A percentile compares a stretch with the other conserved stretches of the same genome.
These are phyloP conservation scores for Corylus heterophylla DNA, from an alignment of 306 rosid genomes.

Conservation along the genomic window DNA sequence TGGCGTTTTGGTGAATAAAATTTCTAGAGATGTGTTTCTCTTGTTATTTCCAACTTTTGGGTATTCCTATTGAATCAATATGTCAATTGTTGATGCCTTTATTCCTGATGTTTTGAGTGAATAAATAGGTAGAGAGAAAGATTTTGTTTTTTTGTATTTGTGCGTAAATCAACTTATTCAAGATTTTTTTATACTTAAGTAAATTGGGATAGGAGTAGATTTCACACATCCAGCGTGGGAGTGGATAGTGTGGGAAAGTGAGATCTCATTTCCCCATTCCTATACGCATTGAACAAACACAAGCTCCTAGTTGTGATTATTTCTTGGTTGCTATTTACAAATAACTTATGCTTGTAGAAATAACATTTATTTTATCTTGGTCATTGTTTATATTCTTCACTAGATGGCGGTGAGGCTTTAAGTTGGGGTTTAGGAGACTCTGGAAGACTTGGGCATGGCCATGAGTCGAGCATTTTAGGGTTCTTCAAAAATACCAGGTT, in stretches of 20 bases:
- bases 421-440: slow-evolving; percentile 94
- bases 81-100: no score
- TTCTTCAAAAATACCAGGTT: slow-evolving; percentile 74
- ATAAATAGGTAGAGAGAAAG: no score
- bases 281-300: neutral
- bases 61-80: no score
- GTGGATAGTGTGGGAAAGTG: neutral
- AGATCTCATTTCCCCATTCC: neutral
- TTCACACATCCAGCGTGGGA: neutral
- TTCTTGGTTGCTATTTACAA: neutral
- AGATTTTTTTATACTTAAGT: no score
- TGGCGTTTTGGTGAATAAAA: no score
- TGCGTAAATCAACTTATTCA: no score
- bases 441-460: slow-evolving; percentile 95
- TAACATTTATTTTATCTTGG: slow-evolving; percentile 14
- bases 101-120: no score
- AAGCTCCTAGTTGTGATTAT: neutral
- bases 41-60: no score
- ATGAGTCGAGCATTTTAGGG: slow-evolving; percentile 62
- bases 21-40: no score
- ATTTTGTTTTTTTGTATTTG: no score
- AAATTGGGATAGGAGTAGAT: neutral
- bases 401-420: slow-evolving; percentile 80
- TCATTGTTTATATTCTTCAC: slow-evolving; percentile 25
- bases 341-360: neutral